Conservation (phyloP, 2,329 filamentous ascomycete species). For the Aspergillus brasiliensis region DNA sequence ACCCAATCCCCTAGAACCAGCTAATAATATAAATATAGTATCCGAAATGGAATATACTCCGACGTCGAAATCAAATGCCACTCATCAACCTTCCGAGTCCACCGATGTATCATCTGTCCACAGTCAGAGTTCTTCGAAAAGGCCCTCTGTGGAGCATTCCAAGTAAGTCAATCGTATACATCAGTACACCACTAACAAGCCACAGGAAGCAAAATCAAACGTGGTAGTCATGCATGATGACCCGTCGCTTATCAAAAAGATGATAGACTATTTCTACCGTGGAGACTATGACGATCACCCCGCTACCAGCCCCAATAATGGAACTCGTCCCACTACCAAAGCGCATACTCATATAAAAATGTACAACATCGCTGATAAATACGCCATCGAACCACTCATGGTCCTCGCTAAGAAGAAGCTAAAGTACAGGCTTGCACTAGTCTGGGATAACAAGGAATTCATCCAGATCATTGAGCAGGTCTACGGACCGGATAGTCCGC, state of each 20-base stretch:
- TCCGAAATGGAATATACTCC: background rate
- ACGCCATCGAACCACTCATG: background rate
- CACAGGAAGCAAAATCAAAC: background rate
- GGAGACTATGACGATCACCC: background rate
- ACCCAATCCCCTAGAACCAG: too few relatives aligned
- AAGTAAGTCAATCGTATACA: background rate
- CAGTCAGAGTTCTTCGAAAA: background rate
- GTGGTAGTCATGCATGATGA: background rate
- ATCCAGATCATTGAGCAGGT: background rate
- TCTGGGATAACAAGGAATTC: background rate
- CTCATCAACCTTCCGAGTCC: background rate
- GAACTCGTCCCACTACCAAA: background rate
- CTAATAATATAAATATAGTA: background rate
- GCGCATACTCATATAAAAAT: background rate
- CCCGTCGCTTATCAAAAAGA: background rate
- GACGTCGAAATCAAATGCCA: background rate
- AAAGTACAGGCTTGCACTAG: background rate
- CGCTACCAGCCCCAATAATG: background rate
- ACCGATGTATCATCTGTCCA: background rate
- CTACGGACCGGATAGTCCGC: background rate
- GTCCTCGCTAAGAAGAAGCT: background rate
- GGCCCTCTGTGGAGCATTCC: background rate
- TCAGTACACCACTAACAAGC: background rate
- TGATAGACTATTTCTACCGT: background rate
- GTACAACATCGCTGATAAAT: background rate